Percentiles rank a stretch among this genome's conserved stretches.
These are phyloP conservation scores for Dalbergia cochinchinensis DNA, from an alignment of 306 rosid species.

Conservation along the genomic window DNA sequence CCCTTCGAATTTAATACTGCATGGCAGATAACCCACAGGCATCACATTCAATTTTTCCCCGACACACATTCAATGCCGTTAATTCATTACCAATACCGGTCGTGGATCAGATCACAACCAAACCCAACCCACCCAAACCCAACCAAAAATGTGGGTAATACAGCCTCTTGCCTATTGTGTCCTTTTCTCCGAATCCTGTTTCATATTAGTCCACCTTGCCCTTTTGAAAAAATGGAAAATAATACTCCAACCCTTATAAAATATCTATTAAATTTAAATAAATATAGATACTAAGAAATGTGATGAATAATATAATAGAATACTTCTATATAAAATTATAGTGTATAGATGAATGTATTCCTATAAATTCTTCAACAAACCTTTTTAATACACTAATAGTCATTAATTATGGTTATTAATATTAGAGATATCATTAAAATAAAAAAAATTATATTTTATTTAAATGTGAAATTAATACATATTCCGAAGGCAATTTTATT, in stretches of 20 bases:
- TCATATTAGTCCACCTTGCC: not conserved
- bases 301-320: no score
- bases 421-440: no score
- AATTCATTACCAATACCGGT: conserved; percentile 6
- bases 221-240: not conserved
- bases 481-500: no score
- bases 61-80: conserved; percentile 45
- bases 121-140: conserved; percentile 7
- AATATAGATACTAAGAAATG: no score
- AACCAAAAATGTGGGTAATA: not conserved
- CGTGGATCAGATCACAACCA: conserved; percentile 14
- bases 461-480: no score
- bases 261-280: no score
- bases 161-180: not conserved
- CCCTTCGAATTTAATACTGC: conserved; percentile 22
- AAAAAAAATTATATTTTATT: no score
- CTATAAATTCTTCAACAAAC: no score
- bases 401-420: no score
- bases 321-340: no score
- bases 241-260: not conserved
- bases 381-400: no score
- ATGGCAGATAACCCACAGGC: conserved; percentile 38
- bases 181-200: not conserved
- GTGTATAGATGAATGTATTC: no score
- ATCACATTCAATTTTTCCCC: conserved; percentile 40